Evolutionary conservation across 176 grass and related monocot species (phyloP).

Genomic region (Zea luxurians): DNA sequence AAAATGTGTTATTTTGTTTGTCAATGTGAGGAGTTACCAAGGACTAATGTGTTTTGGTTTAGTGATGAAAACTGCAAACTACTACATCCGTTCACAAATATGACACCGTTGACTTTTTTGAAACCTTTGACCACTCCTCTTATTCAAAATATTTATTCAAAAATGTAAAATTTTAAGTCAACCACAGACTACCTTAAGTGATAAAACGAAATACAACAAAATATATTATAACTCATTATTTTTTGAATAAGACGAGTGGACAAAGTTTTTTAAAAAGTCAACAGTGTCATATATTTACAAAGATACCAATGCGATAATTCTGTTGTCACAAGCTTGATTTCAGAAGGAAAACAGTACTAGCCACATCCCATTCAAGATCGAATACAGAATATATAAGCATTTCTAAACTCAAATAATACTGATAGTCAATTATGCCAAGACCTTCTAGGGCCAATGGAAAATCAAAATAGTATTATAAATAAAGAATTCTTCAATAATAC

Average conservation of each 20-base stretch:
- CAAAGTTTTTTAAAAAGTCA: too few species aligned
- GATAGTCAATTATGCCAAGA: neutral
- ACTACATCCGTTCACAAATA: too few species aligned
- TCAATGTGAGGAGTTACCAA: slow-evolving; percentile 1
- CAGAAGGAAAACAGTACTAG: neutral
- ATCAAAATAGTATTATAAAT: slow-evolving; percentile 2
- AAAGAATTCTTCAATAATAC: slow-evolving; percentile 4
- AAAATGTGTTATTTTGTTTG: neutral
- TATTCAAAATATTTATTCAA: too few species aligned
- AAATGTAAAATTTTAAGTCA: too few species aligned
- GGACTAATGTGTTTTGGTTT: neutral
- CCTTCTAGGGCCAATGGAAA: neutral
- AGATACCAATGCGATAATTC: neutral
- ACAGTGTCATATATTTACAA: too few species aligned
- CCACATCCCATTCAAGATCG: neutral
- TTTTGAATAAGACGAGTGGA: too few species aligned
- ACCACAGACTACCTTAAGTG: too few species aligned
- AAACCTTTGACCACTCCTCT: too few species aligned
- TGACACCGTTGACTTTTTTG: too few species aligned
- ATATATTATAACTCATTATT: too few species aligned
- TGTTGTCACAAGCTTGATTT: slow-evolving; percentile 3
- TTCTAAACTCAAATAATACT: slow-evolving; percentile 9
- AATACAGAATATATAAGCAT: neutral
- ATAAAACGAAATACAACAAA: too few species aligned
- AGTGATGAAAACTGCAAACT: neutral